Evolutionary conservation across 352 stramenopile genomes (phyloP).

Genomic region (Phytophthora multivora): DNA sequence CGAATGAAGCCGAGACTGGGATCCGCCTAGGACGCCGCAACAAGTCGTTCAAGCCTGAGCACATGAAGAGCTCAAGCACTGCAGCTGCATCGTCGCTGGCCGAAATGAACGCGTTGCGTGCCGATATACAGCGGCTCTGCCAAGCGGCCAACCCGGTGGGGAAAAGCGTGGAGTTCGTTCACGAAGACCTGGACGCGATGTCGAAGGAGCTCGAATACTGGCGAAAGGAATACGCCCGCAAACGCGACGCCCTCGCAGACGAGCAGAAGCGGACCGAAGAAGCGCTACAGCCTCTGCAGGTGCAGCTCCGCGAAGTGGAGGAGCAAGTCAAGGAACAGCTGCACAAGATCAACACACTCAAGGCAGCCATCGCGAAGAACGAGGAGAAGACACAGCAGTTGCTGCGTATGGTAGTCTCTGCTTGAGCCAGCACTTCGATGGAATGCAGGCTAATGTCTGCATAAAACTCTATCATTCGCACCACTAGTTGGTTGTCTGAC

Average conservation of each 20-base stretch:
- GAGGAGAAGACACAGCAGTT: slow-evolving; percentile 92
- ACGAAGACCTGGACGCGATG: slow-evolving; percentile 95
- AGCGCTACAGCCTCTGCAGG: slow-evolving; percentile 78
- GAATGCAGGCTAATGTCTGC: background rate
- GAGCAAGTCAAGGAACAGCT: slow-evolving; percentile 92
- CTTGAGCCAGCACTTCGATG: slow-evolving; percentile 30
- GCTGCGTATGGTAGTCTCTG: slow-evolving; percentile 87
- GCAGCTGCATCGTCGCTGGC: slow-evolving; percentile 61
- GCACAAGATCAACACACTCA: slow-evolving; percentile 92
- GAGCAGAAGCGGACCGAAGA: slow-evolving; percentile 88
- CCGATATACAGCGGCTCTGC: slow-evolving; percentile 91
- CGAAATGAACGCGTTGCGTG: slow-evolving; percentile 81
- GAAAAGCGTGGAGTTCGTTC: slow-evolving; percentile 94
- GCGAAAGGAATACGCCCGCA: slow-evolving; percentile 82
- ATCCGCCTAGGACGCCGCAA: slow-evolving; percentile 74
- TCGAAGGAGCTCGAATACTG: slow-evolving; percentile 92
- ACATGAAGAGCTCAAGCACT: slow-evolving; percentile 55
- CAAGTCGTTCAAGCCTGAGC: slow-evolving; percentile 83
- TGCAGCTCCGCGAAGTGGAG: slow-evolving; percentile 86
- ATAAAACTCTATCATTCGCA: slow-evolving; percentile 26
- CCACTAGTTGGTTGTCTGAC: background rate
- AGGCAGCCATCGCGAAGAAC: slow-evolving; percentile 92
- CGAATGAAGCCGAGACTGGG: slow-evolving; percentile 69
- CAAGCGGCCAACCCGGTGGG: slow-evolving; percentile 91
- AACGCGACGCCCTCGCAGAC: slow-evolving; percentile 80